Evolutionary conservation across 257 asterid species (phyloP).

Genomic region (Coffea canephora): DNA sequence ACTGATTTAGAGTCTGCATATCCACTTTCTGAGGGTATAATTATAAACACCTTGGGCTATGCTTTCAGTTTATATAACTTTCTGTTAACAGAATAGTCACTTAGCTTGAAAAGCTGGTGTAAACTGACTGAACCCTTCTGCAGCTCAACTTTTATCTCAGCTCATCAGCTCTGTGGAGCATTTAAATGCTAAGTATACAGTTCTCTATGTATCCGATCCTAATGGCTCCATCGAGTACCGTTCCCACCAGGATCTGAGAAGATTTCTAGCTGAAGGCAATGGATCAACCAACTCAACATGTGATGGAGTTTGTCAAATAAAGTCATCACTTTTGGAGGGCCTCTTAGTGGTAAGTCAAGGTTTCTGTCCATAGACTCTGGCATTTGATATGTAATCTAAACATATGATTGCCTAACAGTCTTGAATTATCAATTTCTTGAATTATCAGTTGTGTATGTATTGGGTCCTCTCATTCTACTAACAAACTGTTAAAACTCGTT

Average conservation of each 20-base stretch:
- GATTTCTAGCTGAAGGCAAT: conserved; percentile 89
- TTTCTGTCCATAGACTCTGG: conserved; percentile 11
- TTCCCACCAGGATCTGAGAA: conserved; percentile 51
- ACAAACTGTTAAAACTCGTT: background rate
- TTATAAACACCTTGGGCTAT: background rate
- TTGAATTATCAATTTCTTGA: background rate
- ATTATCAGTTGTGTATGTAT: background rate
- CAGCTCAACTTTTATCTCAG: conserved; percentile 74
- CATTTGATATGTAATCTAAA: conserved; percentile 2
- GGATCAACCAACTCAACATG: conserved; percentile 52
- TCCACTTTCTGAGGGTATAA: conserved; percentile 60
- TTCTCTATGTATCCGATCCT: conserved; percentile 83
- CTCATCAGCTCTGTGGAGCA: conserved; percentile 61
- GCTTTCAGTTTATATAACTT: background rate
- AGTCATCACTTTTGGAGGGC: conserved; percentile 91
- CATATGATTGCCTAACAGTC: background rate
- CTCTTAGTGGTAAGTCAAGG: conserved; percentile 67
- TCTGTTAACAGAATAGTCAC: conserved; percentile 13
- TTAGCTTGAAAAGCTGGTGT: conserved; percentile 14
- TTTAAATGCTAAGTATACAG: conserved; percentile 65
- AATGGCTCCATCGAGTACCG: conserved; percentile 41
- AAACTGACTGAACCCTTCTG: conserved; percentile 28
- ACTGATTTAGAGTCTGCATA: conserved; percentile 39
- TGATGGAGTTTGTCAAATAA: conserved; percentile 90
- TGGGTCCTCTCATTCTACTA: background rate